A percentile compares a stretch with the other conserved stretches of the same genome.
These are phyloP conservation scores for Vitis labrusca DNA, from an alignment of 164 flowering plant genomes.

Conservation along the genomic window DNA sequence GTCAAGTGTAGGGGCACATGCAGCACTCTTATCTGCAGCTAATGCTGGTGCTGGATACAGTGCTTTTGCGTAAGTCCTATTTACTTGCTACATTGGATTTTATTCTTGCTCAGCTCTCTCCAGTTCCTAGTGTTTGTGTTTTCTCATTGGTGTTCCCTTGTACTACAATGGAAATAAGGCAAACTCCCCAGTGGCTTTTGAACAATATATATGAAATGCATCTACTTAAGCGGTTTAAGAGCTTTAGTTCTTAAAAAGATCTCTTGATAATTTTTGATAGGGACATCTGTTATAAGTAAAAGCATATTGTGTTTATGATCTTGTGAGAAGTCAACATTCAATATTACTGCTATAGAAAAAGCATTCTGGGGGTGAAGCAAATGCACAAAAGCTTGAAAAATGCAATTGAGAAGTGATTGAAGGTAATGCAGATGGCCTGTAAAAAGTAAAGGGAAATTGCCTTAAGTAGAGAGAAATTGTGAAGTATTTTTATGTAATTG, in stretches of 20 bases:
- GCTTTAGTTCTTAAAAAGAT: no score
- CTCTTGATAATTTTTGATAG: no score
- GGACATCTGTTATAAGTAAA: neutral
- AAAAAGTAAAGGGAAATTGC: no score
- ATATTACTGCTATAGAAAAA: neutral
- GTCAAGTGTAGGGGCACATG: conserved; percentile 55
- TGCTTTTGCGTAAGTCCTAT: conserved; percentile 73
- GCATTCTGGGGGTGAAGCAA: neutral
- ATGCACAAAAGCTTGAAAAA: neutral
- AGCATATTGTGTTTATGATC: neutral
- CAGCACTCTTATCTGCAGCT: conserved; percentile 62
- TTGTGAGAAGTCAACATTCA: neutral
- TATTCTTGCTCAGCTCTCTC: neutral
- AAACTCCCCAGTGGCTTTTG: no score
- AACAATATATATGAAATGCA: no score
- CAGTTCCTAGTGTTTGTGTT: neutral
- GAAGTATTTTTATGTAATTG: no score
- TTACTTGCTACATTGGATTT: neutral
- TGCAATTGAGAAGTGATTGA: neutral
- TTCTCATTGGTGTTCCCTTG: no score
- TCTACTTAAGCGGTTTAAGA: no score
- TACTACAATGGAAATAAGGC: no score
- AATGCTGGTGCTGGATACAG: conserved; percentile 83
- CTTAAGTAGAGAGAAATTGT: no score
- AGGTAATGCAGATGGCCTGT: neutral